Base-by-base conservation (phyloP, 2,329 filamentous ascomycete genomes). In the Penicillium psychrosexuale region DNA sequence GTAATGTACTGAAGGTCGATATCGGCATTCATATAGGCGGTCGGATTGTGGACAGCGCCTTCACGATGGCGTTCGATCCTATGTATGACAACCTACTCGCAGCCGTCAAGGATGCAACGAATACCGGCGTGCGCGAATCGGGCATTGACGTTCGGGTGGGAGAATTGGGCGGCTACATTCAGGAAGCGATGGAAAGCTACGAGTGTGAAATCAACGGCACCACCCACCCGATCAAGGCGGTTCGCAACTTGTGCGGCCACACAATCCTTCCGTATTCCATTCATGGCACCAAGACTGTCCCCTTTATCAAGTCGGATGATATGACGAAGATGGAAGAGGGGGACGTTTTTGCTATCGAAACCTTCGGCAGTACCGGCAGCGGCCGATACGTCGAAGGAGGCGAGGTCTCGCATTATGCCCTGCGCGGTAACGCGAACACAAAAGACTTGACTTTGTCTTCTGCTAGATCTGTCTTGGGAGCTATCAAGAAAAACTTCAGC, bases 1-100 rank as follows among this genome's bases (percentile, higher is more conserved):
- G 84, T 59, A 89, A 95, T 69, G 89, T 95, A 36, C 82, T 92
- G 81, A 92, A 91, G 73, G 85, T 92, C 8, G 89, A 92, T 66
- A 89, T 91, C 65, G 89, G 89, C 46, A 89, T 92, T 27, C 89
- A 92, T 70, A 81, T 92, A 66, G 89, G 88, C 66, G 89, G 89
- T 4, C 82, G 85, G 61, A 92, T 92, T 68, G 88, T 92, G 53
- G 89, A 92, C 76, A 89, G 85, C 61, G 89, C 89, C 6, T 93
- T 91, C 69, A 92, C 89, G 8, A 79, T 92, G 73, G 80, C 88
- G 0, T 92, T 90, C 67, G 86, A 91, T 66, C 84, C 82, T 19
- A 82, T 81, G 59, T 92, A 90, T 72, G 87, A 92, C 71, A 87
- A 87, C 66, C 78, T 93, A 28, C 81, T 93, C 30, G 80, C 82